Base-by-base conservation (phyloP, 441 rosid species). In the Erodium texanum region DNA sequence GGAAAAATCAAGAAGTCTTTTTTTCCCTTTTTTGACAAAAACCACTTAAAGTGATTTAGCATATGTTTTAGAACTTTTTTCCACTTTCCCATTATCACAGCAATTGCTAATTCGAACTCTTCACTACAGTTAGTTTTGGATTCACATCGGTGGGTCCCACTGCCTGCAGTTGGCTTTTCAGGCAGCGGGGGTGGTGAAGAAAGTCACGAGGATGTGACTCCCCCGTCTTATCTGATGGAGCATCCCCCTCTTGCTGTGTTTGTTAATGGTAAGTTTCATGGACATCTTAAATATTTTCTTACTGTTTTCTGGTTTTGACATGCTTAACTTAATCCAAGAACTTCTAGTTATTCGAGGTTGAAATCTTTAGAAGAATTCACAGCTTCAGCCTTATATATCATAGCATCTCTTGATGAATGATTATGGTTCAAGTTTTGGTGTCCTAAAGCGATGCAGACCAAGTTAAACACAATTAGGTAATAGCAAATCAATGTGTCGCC, bases 161-260 rank as follows among this genome's bases (percentile, higher is more conserved):
- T 93, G 20, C 99, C 99, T 18, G 84, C 89, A 36, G 84, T 93
- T 77, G 97, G 97, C 76, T 88, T 87, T 82, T 81, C 89, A 12
- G 75, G 92, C 74, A 83, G 68, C 77, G 77, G 82, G 69, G 69
- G 77, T 23, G 74, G 76, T 54, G 93, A 91, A 72, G 93, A 86
- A 76, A 82, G 80, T 80, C 90, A 80, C 54, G 99, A 87, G 72
- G 99, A 93, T 71, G 89, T 93, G 73, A 84, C 93, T 72, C 96
- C 97, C 2, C 96, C 99, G 19, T 87, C 97, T 65, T 76, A 83
- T 82, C 76, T 93, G 61, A 93, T 93, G 99, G 99, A 93, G 78
- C 97, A 93, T 79, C 95, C 99, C 66, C 97, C 97, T 66, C 96
- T 88, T 76, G 99, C 99, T 4, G 96, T 93, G 66, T 93, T 93